These are phyloP conservation scores for Scedosporium aurantiacum DNA, from an alignment of 2,329 filamentous ascomycete species.

Conservation along the genomic window DNA sequence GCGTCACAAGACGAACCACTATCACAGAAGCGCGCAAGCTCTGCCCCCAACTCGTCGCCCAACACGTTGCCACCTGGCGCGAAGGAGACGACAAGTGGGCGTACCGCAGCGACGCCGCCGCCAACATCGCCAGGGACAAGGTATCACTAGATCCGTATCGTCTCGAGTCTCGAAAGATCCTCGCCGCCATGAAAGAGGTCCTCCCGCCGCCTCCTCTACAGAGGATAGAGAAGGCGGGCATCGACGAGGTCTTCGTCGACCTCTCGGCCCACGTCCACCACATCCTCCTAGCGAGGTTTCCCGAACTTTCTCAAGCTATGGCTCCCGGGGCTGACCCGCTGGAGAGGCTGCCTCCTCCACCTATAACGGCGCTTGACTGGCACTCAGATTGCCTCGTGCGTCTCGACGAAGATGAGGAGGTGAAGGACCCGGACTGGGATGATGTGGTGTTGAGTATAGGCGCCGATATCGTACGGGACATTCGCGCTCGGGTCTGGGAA, in stretches of 20 bases:
- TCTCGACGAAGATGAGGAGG: conserved; percentile 63
- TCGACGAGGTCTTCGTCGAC: conserved; percentile 94
- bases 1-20: conserved; percentile 69
- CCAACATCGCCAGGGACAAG: conserved; percentile 78
- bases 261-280: conserved; percentile 74
- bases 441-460: conserved; percentile 80
- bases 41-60: conserved; percentile 72
- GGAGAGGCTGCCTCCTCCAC: conserved; percentile 61
- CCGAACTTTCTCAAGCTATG: conserved; percentile 48
- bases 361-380: conserved; percentile 66
- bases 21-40: conserved; percentile 73
- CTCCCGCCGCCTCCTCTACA: conserved; percentile 58
- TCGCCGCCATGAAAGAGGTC: conserved; percentile 64
- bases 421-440: conserved; percentile 87
- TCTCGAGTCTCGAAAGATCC: conserved; percentile 69
- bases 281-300: conserved; percentile 63
- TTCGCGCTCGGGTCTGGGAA: conserved; percentile 58
- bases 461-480: conserved; percentile 73
- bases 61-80: conserved; percentile 92
- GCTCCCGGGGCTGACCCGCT: conserved; percentile 64
- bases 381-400: conserved; percentile 71
- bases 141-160: conserved; percentile 91
- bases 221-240: conserved; percentile 81
- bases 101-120: conserved; percentile 71
- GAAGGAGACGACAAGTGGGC: conserved; percentile 88